Percentiles rank a stretch among this genome's conserved stretches.
Conservation (phyloP, 1,284 basidiomycete genomes). For the Tetrapyrgos nigripes region DNA sequence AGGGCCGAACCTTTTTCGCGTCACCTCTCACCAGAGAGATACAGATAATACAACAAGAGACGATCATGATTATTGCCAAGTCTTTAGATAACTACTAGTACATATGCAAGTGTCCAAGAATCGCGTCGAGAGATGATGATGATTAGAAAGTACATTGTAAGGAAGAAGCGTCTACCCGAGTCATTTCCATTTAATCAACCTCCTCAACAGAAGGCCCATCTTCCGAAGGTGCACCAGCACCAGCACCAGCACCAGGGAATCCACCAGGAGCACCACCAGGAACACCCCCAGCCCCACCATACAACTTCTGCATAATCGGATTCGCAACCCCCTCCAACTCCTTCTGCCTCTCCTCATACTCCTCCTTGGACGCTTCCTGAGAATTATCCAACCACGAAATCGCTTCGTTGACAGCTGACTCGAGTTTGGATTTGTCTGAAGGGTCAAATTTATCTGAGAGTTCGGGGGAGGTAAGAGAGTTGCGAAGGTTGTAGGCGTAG, state of each 20-base stretch:
- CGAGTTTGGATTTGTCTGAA: conserved; percentile 87
- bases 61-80: too few species aligned
- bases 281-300: conserved; percentile 74
- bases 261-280: conserved; percentile 63
- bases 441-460: conserved; percentile 87
- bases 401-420: conserved; percentile 83
- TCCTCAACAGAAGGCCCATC: conserved; percentile 91
- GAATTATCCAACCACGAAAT: conserved; percentile 90
- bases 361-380: conserved; percentile 92
- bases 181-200: conserved; percentile 74
- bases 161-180: too few species aligned
- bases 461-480: conserved; percentile 86
- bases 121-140: too few species aligned
- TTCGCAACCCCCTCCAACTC: conserved; percentile 91
- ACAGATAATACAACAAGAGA: too few species aligned
- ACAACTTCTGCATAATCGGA: conserved; percentile 91
- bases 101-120: too few species aligned
- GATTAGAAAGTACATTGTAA: too few species aligned
- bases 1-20: too few species aligned
- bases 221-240: too few species aligned
- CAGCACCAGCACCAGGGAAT: conserved; percentile 50
- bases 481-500: conserved; percentile 95
- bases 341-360: conserved; percentile 95
- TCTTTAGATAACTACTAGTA: too few species aligned
- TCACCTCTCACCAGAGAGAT: too few species aligned